phyloP scores from a whole-genome alignment of 2,329 filamentous ascomycete genomes.

The Ophiostoma novo-ulmi region DNA sequence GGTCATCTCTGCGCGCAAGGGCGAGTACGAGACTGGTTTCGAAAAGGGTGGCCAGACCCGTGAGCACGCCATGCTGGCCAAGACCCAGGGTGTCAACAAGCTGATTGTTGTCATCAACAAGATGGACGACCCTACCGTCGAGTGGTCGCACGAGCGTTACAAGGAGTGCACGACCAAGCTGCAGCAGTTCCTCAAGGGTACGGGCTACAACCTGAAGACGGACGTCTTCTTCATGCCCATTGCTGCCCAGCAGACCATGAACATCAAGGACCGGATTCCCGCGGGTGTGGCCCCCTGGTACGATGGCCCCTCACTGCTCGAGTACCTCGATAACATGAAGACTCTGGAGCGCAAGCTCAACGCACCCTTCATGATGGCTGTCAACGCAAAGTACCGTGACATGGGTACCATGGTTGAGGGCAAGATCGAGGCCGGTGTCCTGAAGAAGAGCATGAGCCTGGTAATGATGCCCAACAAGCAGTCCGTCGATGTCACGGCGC shows the following conservation, averaged over 20 bases:
- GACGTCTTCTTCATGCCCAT: slow-evolving; percentile 96
- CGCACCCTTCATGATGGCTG: slow-evolving; percentile 99
- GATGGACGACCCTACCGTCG: slow-evolving; percentile 96
- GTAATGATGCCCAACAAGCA: slow-evolving; percentile 96
- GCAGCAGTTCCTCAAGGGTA: slow-evolving; percentile 77
- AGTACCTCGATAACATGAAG: slow-evolving; percentile 68
- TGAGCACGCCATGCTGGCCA: slow-evolving; percentile 87
- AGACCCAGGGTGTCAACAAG: slow-evolving; percentile 98
- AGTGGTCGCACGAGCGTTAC: slow-evolving; percentile 91
- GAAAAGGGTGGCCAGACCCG: slow-evolving; percentile 93
- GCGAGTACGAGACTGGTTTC: slow-evolving; percentile 98
- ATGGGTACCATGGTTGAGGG: slow-evolving; percentile 97
- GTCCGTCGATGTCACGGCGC: slow-evolving; percentile 70
- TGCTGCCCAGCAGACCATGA: slow-evolving; percentile 77
- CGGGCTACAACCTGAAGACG: slow-evolving; percentile 90
- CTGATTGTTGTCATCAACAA: slow-evolving; percentile 95
- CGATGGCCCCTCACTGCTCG: slow-evolving; percentile 81
- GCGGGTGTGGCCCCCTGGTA: slow-evolving; percentile 76
- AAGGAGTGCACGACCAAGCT: slow-evolving; percentile 91
- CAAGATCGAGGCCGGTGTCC: slow-evolving; percentile 89
- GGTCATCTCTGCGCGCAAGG: slow-evolving; percentile 93
- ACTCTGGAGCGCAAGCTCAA: slow-evolving; percentile 92
- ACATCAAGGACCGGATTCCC: slow-evolving; percentile 83
- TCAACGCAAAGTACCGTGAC: slow-evolving; percentile 90
- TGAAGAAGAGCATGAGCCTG: slow-evolving; percentile 82